Percentiles rank a stretch among this genome's conserved stretches.
Conservation (phyloP, 495 filamentous ascomycete species). For the Jackrogersella minutella region DNA sequence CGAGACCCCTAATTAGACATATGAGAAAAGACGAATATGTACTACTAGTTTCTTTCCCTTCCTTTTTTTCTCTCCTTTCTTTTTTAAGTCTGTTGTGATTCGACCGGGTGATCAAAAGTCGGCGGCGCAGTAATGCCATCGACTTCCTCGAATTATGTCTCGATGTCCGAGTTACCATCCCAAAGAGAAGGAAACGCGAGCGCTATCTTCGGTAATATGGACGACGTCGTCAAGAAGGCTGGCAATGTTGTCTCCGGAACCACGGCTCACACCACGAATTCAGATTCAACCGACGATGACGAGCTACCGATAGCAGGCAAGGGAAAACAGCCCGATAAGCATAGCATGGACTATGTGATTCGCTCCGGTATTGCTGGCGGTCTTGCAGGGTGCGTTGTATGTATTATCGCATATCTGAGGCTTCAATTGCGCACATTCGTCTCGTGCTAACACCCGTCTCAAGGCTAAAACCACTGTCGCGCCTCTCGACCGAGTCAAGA, state of each 20-base stretch:
- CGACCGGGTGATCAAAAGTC: conserved; percentile 27
- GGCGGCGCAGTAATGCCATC: conserved; percentile 57
- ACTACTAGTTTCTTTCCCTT: conserved; percentile 8
- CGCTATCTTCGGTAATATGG: conserved; percentile 37
- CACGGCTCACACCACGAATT: conserved; percentile 26
- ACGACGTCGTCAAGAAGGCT: conserved; percentile 35
- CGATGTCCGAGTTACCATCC: conserved; percentile 54
- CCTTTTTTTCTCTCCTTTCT: background rate
- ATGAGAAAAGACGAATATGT: conserved; percentile 15
- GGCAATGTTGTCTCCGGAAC: conserved; percentile 32
- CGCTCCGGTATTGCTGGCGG: conserved; percentile 86
- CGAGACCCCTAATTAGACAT: background rate
- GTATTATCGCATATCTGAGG: conserved; percentile 43
- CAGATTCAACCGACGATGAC: conserved; percentile 49
- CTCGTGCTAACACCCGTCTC: conserved; percentile 7
- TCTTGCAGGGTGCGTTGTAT: conserved; percentile 84
- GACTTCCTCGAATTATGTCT: conserved; percentile 58
- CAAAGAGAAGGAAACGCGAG: conserved; percentile 46
- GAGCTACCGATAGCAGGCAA: conserved; percentile 48
- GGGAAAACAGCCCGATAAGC: conserved; percentile 62
- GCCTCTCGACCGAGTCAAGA: conserved; percentile 97
- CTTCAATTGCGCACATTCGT: background rate
- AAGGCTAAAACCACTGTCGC: conserved; percentile 96
- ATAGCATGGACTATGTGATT: conserved; percentile 81
- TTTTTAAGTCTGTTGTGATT: background rate